Percentiles rank a stretch among this genome's conserved stretches.
These are phyloP conservation scores for Colletotrichum magnum DNA, from an alignment of 2,329 filamentous ascomycete genomes.

Conservation along the genomic window DNA sequence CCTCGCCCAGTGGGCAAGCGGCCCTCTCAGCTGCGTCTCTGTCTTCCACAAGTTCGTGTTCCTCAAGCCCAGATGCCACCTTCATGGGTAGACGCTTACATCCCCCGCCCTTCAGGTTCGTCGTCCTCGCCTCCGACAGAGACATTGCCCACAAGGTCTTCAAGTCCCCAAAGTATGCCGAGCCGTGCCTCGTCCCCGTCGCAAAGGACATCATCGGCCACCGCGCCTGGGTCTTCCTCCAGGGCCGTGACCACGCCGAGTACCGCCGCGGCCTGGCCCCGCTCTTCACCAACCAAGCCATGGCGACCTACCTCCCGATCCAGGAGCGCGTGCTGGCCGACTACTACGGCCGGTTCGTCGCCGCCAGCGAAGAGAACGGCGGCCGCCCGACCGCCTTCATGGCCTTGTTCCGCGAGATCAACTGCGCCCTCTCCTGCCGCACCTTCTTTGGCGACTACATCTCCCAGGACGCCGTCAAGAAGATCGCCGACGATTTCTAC, in stretches of 20 bases:
- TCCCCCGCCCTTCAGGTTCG: slow-evolving; percentile 68
- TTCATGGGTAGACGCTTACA: not conserved
- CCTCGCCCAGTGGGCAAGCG: slow-evolving; percentile 83
- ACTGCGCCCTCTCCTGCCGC: slow-evolving; percentile 82
- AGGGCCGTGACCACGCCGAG: slow-evolving; percentile 82
- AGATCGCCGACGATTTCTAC: slow-evolving; percentile 85
- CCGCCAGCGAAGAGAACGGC: slow-evolving; percentile 66
- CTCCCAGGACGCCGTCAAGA: slow-evolving; percentile 78
- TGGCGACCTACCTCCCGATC: slow-evolving; percentile 79
- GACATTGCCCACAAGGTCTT: slow-evolving; percentile 87
- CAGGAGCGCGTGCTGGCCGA: slow-evolving; percentile 80
- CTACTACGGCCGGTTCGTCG: slow-evolving; percentile 79
- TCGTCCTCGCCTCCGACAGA: slow-evolving; percentile 82
- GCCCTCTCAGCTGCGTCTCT: slow-evolving; percentile 84
- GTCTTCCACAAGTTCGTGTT: slow-evolving; percentile 82
- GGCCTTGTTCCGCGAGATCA: slow-evolving; percentile 81
- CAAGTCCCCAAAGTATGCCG: slow-evolving; percentile 81
- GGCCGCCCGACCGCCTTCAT: slow-evolving; percentile 77
- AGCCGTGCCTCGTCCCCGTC: slow-evolving; percentile 83
- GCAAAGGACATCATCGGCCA: slow-evolving; percentile 81
- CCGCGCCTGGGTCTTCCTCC: slow-evolving; percentile 84
- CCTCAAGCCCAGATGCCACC: not conserved
- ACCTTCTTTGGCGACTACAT: slow-evolving; percentile 88
- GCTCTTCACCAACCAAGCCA: slow-evolving; percentile 80
- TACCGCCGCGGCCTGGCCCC: slow-evolving; percentile 82